Evolutionary conservation across 257 asterid genomes (phyloP).

Genomic region (Buddleja alternifolia): DNA sequence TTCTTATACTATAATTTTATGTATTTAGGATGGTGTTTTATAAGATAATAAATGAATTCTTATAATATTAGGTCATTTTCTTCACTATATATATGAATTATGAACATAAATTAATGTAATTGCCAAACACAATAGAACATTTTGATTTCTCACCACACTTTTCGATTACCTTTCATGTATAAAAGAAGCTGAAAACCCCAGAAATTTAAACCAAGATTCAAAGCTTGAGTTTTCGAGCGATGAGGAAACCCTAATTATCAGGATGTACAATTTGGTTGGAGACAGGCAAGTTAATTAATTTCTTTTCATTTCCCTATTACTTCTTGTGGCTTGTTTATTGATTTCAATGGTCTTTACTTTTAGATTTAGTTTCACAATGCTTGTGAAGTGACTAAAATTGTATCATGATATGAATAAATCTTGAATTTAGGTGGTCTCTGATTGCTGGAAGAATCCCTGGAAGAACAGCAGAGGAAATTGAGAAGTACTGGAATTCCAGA

Average conservation of each 20-base stretch:
- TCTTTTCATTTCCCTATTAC: neutral
- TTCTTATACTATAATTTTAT: neutral
- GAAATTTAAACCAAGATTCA: slow-evolving; percentile 22
- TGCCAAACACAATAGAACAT: too few relatives aligned
- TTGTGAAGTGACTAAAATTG: neutral
- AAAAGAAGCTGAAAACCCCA: slow-evolving; percentile 30
- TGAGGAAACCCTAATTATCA: slow-evolving; percentile 57
- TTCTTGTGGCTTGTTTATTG: neutral
- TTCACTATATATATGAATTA: neutral
- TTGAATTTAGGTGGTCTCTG: slow-evolving; percentile 47
- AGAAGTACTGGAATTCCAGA: slow-evolving; percentile 47
- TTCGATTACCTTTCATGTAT: neutral
- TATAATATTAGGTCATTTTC: neutral
- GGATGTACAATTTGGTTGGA: slow-evolving; percentile 53
- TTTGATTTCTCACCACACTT: neutral
- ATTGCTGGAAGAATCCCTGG: slow-evolving; percentile 63
- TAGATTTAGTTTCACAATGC: neutral
- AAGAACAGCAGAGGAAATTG: slow-evolving; percentile 50
- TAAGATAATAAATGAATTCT: neutral
- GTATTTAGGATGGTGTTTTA: neutral
- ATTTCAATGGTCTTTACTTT: neutral
- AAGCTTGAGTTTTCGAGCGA: slow-evolving; percentile 42
- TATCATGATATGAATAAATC: too few relatives aligned
- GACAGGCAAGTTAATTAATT: slow-evolving; percentile 43
- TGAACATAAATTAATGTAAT: neutral